phyloP scores from a whole-genome alignment of 2,329 filamentous ascomycete genomes.

The Ophiocordyceps robertsii region DNA sequence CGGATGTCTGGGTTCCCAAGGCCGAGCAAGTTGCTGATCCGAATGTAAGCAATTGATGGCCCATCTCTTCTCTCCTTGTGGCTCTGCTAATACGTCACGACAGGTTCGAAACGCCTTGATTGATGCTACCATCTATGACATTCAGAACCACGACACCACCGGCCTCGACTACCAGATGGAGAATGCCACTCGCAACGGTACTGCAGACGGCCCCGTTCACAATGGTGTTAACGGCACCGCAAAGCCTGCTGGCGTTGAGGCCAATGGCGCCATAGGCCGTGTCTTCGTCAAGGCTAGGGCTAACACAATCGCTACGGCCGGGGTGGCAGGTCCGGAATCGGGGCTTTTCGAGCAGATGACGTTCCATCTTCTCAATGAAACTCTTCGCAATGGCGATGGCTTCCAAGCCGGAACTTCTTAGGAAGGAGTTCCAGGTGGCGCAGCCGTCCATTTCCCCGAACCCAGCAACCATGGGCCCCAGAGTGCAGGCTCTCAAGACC shows the following conservation, averaged over 20 bases:
- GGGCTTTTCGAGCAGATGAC: slow-evolving; percentile 1
- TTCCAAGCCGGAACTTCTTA: slow-evolving; percentile 4
- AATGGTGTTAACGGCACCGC: neutral
- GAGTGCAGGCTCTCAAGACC: neutral
- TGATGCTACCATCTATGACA: too few species aligned
- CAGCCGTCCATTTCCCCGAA: neutral
- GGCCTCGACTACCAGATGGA: too few species aligned
- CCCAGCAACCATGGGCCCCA: neutral
- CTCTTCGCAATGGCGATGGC: slow-evolving; percentile 2
- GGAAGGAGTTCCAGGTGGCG: slow-evolving; percentile 3
- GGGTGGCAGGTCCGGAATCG: neutral
- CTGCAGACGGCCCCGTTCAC: neutral
- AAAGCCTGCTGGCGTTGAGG: neutral
- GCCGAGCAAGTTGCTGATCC: too few species aligned
- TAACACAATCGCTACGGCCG: neutral
- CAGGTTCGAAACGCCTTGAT: too few species aligned
- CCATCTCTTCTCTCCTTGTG: too few species aligned
- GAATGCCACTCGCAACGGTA: too few species aligned
- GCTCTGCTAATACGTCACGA: too few species aligned
- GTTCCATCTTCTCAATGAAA: slow-evolving; percentile 2
- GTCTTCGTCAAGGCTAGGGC: neutral
- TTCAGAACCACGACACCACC: too few species aligned
- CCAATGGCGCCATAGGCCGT: neutral
- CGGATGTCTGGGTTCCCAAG: too few species aligned
- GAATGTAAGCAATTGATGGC: too few species aligned